Evolutionary conservation across 495 filamentous ascomycete species (phyloP), one percentile per base, ranked within the genome.

Genomic region (Astrocystis sublimbata): DNA sequence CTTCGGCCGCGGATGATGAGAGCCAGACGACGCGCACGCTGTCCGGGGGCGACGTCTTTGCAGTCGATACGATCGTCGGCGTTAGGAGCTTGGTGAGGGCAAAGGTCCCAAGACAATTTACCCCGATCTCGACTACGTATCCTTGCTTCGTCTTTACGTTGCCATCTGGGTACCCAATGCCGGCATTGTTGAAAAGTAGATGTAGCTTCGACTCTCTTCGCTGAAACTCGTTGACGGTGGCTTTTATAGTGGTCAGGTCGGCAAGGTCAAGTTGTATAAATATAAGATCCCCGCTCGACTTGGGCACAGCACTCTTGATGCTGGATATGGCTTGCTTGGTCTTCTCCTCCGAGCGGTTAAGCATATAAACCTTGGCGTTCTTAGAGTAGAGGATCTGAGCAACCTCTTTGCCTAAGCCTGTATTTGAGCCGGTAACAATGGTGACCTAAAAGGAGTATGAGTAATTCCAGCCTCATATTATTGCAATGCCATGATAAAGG

Each of bases 341-440:
- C 49, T 67, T 76, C 21, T 63, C 63, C 53, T 72, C 68, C 6
- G 75, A 76, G 35, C 84, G 80, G n/a, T 76, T 74, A 15, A 79
- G 73, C 42, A 85, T 72, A 68, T 85, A 85, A 21, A 85, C 76
- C 40, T 74, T 85, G 36, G 75, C 82, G 53, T 78, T 77, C 46
- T 73, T 72, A 8, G 66, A 55, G 58, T 79, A 82, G 36, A 82
- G 78, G 19, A 80, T 76, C 45, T 58, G 66, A 30, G 75, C 73
- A 3, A 81, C 68, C 62, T 82, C 77, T 55, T 74, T 71, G 45
- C 83, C 82, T 46, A 82, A 57, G 13, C 81, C 79, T 5, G 75
- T 63, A 31, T 79, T 80, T 33, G 75, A 71, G 33, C 82, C 82
- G 2, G 83, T 84, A 15, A 85, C 76, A 35, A 85, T 73, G 58